Base-by-base conservation (phyloP, 2,329 filamentous ascomycete species). In the Penicillium sp. region DNA sequence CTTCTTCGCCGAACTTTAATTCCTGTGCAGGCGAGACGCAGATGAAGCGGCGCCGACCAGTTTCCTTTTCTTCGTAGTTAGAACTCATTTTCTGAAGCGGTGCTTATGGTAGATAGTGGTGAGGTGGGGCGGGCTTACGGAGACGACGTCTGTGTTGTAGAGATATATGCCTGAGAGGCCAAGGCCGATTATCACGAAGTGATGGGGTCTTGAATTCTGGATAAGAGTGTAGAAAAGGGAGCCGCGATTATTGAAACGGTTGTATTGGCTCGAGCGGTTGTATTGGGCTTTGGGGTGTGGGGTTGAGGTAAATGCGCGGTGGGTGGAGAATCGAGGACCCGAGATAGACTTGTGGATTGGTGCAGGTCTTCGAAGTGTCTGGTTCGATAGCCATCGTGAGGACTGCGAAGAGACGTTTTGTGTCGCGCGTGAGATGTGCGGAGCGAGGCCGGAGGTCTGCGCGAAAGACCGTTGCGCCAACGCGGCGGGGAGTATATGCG, bases 21-120 rank as follows among this genome's bases (percentile, higher is more conserved):
- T 85, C 82, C 5, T 67, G 62, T 0, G 69, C 59, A 1, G 74
- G 65, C 1, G 74, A 74, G 13, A 85, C 66, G 51, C 81, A 75
- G 59, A 85, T 85, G 73, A 86, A 86, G 18, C 83, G 78, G 36
- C 77, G 72, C 2, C 83, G 77, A 5, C 79, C 79, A 1, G 81
- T 52, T 28, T 42, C 41, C 41, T 42, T 5, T 42, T n/a, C 18
- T 10, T 7, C 18, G 3, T 6, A 26, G 12, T 42, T 12, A 42
- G 39, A 42, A 5, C 8, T 6, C 6, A n/a, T 16, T 38, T 4
- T 38, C 9, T 38, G 6, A 4, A 26, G 24, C 5, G 24, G 5
- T 26, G 24, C 24, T 26, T 26, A 7, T 26, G 7, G 24, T 26
- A 7, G 24, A 4, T 7, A 6, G 24, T 26, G 6, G 24, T 26